phyloP scores from a whole-genome alignment of 148 eudicot genomes.

The Heliosperma pusillum region DNA sequence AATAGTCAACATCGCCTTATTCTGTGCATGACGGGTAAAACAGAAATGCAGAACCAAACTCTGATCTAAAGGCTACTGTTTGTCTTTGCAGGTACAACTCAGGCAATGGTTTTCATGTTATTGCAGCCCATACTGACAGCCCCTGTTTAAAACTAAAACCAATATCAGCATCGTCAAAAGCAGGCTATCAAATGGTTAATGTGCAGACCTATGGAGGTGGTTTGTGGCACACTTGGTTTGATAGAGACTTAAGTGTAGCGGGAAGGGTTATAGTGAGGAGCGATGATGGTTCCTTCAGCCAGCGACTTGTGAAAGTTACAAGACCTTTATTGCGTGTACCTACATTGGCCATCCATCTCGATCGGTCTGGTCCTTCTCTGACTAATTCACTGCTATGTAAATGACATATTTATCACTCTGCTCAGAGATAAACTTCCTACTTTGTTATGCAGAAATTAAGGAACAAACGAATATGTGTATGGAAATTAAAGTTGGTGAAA shows the following conservation, averaged over 20 bases:
- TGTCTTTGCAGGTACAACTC: slow-evolving; percentile 60
- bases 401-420: not conserved
- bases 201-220: slow-evolving; percentile 98
- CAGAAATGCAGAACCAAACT: slow-evolving; percentile 1
- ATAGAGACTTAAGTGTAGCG: slow-evolving; percentile 83
- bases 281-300: slow-evolving; percentile 73
- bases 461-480: not conserved
- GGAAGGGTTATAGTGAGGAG: slow-evolving; percentile 85
- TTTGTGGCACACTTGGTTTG: slow-evolving; percentile 99
- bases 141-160: slow-evolving; percentile 95
- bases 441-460: not conserved
- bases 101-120: slow-evolving; percentile 86
- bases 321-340: slow-evolving; percentile 85
- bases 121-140: slow-evolving; percentile 98
- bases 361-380: slow-evolving; percentile 52
- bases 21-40: not conserved
- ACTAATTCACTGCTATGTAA: slow-evolving; percentile 6
- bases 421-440: not conserved
- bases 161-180: slow-evolving; percentile 80
- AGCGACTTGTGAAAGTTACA: slow-evolving; percentile 74
- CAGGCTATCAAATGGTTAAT: slow-evolving; percentile 85
- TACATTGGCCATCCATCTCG: slow-evolving; percentile 88
- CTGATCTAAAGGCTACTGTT: slow-evolving; percentile 19
- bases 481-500: not conserved
- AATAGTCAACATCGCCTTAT: not conserved